Evolutionary conservation across 768 basidiomycete genomes (phyloP), one percentile per base, ranked within the genome.

Genomic region (Russula abietina): DNA sequence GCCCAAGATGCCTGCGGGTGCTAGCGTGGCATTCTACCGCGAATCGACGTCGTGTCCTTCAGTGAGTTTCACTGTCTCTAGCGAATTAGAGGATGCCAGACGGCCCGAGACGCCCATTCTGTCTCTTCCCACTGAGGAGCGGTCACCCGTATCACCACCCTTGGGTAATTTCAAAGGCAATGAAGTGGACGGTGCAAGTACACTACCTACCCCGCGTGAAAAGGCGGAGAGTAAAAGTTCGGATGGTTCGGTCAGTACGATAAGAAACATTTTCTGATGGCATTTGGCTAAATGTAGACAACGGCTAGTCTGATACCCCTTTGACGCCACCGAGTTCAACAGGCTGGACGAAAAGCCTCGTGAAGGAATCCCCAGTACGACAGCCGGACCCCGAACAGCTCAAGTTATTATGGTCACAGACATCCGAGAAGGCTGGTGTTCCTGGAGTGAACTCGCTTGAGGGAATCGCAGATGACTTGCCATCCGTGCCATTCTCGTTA

Each of bases 371-470:
- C 10, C 79, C 87, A 17, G 81, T 83, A 45, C 80, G 88, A 57
- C 80, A 79, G 43, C 87, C 89, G 7, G 89, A 91, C 71, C 87
- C 88, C n/a, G 90, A 91, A 69, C 89, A 89, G 66, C 76, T 93
- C 56, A 92, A 88, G 73, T 86, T 88, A 26, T 82, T 93, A 9
- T 93, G 91, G 89, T 89, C 88, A 22, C 86, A 90, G 69, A 81
- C 86, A 6, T 81, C 90, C 4, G 84, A 85, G 71, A 87, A 88
- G 72, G 78, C 84, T n/a, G 82, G 80, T 57, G 72, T 81, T 38
- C 82, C 85, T 61, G 77, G 83, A 10, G 80, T 88, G 26, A 95
- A 94, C 72, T 93, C 91, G 2, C 75, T 95, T 61, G 86, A 91
- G 70, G 87, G 86, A 19, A 91, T 95, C 60, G 84, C 85, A 30